phyloP scores from a whole-genome alignment of 352 stramenopile species.

The Plasmopara muralis region DNA sequence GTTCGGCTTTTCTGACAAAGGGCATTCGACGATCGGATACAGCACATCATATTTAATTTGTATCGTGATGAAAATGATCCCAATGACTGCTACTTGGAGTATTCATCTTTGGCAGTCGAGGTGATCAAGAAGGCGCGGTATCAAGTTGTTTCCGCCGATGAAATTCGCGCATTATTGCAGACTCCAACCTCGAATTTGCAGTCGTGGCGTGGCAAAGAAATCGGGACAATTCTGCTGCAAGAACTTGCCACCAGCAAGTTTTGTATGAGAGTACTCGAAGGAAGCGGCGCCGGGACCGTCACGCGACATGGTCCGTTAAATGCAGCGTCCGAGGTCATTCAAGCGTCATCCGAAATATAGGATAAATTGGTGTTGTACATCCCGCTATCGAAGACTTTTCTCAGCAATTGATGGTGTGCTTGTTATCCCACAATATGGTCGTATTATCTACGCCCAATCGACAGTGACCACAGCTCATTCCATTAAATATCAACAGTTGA shows the following conservation, averaged over 20 bases:
- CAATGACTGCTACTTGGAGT: slow-evolving; percentile 1
- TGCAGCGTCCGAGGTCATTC: too few species aligned
- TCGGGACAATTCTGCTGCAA: too few species aligned
- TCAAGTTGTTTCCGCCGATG: not conserved
- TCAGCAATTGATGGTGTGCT: slow-evolving; percentile 26
- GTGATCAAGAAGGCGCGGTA: slow-evolving; percentile 6
- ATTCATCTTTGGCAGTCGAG: slow-evolving; percentile 11
- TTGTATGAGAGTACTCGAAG: too few species aligned
- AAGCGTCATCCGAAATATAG: too few species aligned
- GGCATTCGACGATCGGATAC: slow-evolving; percentile 4
- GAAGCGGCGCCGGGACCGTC: too few species aligned
- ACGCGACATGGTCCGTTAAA: too few species aligned
- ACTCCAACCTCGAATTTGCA: too few species aligned
- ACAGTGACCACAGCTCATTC: slow-evolving; percentile 18
- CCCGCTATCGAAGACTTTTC: slow-evolving; percentile 26
- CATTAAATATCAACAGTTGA: slow-evolving; percentile 23
- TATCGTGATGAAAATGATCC: slow-evolving; percentile 1
- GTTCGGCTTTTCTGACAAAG: slow-evolving; percentile 3
- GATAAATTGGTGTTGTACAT: slow-evolving; percentile 15
- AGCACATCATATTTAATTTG: slow-evolving; percentile 7
- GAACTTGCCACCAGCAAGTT: too few species aligned
- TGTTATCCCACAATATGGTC: slow-evolving; percentile 7
- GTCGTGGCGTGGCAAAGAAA: too few species aligned
- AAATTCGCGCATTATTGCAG: not conserved
- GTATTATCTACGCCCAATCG: slow-evolving; percentile 20